Evolutionary conservation across 495 filamentous ascomycete genomes (phyloP).

Genomic region (Penicillium turbatum): DNA sequence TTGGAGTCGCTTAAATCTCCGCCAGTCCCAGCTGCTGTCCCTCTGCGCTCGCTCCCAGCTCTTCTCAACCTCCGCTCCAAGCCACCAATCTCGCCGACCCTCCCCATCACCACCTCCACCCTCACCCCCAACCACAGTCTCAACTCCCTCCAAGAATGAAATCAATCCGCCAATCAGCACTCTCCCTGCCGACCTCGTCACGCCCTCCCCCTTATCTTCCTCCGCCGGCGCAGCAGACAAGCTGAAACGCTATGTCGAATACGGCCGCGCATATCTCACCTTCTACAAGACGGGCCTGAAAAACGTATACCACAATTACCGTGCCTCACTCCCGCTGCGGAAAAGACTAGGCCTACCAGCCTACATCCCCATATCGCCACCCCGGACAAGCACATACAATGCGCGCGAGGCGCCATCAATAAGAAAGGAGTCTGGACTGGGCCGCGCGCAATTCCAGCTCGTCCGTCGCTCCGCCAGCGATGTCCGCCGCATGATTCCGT

Average conservation of each 20-base stretch:
- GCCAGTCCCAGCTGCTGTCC: constrained; percentile 3
- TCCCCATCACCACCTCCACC: constrained; percentile 13
- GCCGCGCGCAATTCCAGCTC: constrained; percentile 61
- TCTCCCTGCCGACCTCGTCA: constrained; percentile 30
- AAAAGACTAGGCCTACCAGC: constrained; percentile 25
- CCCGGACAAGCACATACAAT: constrained; percentile 17
- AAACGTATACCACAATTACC: constrained; percentile 59
- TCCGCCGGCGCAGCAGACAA: constrained; percentile 27
- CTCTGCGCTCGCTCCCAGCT: not conserved
- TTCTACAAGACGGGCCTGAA: constrained; percentile 89
- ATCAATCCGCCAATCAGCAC: constrained; percentile 42
- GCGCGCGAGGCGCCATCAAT: not conserved
- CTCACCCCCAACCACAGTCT: constrained; percentile 8
- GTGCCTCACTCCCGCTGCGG: constrained; percentile 32
- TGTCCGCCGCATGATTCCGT: constrained; percentile 66
- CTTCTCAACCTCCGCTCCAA: constrained; percentile 21
- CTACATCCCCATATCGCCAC: constrained; percentile 35
- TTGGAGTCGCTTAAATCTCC: not conserved
- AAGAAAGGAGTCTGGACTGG: constrained; percentile 28
- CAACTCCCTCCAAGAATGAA: constrained; percentile 17
- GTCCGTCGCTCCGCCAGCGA: constrained; percentile 63
- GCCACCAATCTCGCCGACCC: constrained; percentile 1
- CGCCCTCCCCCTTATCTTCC: constrained; percentile 21
- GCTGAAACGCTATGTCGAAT: constrained; percentile 32
- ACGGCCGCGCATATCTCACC: constrained; percentile 46